These are phyloP conservation scores for Fomitopsis pulvina DNA, from an alignment of 768 basidiomycete species.

Conservation along the genomic window DNA sequence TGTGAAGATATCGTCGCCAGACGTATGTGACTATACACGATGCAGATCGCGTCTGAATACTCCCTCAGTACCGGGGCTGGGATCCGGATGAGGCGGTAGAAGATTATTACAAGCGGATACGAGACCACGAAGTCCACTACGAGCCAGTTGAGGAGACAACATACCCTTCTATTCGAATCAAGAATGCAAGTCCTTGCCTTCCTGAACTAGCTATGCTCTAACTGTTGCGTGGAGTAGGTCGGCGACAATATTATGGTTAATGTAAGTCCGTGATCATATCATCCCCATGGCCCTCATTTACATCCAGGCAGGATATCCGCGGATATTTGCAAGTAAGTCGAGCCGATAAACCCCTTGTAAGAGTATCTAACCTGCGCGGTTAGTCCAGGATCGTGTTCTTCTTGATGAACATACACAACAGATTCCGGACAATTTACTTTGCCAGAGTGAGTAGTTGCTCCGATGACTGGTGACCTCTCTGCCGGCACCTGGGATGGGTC, in stretches of 20 bases:
- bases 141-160: conserved; percentile 87
- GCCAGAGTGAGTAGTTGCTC: conserved; percentile 60
- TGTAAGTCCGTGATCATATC: conserved; percentile 33
- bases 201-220: conserved; percentile 8
- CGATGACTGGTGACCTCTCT: too few species aligned
- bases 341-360: not conserved
- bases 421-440: conserved; percentile 91
- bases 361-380: not conserved
- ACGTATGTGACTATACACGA: conserved; percentile 49
- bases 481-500: too few species aligned
- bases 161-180: conserved; percentile 91
- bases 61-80: conserved; percentile 91
- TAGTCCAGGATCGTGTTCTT: conserved; percentile 96
- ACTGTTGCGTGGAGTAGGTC: conserved; percentile 43
- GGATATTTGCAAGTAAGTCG: conserved; percentile 77
- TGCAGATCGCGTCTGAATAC: not conserved
- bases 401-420: conserved; percentile 98
- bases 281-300: conserved; percentile 1
- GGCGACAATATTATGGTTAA: conserved; percentile 97
- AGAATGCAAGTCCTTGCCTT: conserved; percentile 54
- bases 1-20: conserved; percentile 97
- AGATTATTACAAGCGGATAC: conserved; percentile 89
- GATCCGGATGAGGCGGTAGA: conserved; percentile 85
- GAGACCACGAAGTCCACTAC: conserved; percentile 81
- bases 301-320: conserved; percentile 55